These are phyloP conservation scores for Spathaspora boniae DNA, from an alignment of 805 yeast species.

Conservation along the genomic window DNA sequence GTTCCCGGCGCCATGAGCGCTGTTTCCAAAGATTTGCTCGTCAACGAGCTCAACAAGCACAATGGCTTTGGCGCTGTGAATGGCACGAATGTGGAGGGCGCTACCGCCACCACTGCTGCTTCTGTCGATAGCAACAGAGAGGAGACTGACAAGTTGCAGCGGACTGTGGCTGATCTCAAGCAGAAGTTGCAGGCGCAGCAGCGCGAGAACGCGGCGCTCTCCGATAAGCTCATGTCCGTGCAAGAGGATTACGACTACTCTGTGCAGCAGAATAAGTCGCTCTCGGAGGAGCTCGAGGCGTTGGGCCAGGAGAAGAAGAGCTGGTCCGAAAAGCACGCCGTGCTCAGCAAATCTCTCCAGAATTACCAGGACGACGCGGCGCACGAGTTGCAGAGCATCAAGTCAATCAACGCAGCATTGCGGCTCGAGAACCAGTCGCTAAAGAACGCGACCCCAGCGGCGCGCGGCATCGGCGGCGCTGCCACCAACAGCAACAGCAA, in stretches of 20 bases:
- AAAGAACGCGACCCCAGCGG: slow-evolving; percentile 17
- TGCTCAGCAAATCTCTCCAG: slow-evolving; percentile 5
- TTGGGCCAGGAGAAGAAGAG: slow-evolving; percentile 15
- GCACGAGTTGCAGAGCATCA: slow-evolving; percentile 27
- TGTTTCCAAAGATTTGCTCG: too few species aligned
- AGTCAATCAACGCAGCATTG: slow-evolving; percentile 29
- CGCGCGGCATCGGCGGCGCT: neutral
- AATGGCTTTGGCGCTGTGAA: too few species aligned
- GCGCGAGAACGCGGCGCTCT: slow-evolving; percentile 12
- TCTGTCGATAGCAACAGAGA: slow-evolving; percentile 1
- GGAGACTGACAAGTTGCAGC: slow-evolving; percentile 1
- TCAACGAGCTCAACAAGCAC: too few species aligned
- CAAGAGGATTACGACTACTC: slow-evolving; percentile 21
- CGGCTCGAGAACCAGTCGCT: slow-evolving; percentile 37
- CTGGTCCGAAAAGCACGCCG: slow-evolving; percentile 6
- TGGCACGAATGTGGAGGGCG: too few species aligned
- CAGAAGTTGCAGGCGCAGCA: slow-evolving; percentile 17
- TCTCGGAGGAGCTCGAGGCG: slow-evolving; percentile 18
- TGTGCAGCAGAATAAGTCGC: slow-evolving; percentile 17
- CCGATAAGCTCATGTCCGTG: slow-evolving; percentile 17
- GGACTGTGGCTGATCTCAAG: slow-evolving; percentile 23
- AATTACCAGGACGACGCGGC: slow-evolving; percentile 6
- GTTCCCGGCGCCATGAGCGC: too few species aligned
- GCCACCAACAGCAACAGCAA: neutral
- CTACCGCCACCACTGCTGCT: too few species aligned